A percentile compares a stretch with the other conserved stretches of the same genome.
Evolutionary conservation across 2,329 filamentous ascomycete genomes (phyloP).

Genomic region (Plenodomus lindquistii): DNA sequence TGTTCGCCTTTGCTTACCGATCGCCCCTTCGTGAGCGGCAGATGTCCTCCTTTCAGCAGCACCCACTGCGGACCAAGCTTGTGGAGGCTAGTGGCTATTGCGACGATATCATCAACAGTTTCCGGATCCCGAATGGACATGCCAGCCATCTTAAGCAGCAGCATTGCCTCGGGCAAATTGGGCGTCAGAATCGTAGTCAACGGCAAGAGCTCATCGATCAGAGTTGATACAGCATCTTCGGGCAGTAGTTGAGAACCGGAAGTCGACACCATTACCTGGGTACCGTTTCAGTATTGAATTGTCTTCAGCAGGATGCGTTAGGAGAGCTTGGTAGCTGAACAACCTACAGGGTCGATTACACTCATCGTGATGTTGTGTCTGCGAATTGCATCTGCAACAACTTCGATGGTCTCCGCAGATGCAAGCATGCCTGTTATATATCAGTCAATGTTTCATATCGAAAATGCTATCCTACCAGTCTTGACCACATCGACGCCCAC

Average conservation of each 20-base stretch:
- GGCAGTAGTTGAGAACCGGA: conserved; percentile 74
- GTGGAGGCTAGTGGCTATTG: conserved; percentile 68
- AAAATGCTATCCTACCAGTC: conserved; percentile 64
- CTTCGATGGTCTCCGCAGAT: conserved; percentile 68
- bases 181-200: conserved; percentile 72
- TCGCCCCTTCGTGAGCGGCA: conserved; percentile 71
- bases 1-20: conserved; percentile 60
- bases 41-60: conserved; percentile 86
- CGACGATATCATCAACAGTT: conserved; percentile 67
- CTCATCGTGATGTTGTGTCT: conserved; percentile 61
- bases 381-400: conserved; percentile 67
- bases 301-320: neutral
- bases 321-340: neutral
- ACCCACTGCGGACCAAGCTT: conserved; percentile 76
- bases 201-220: conserved; percentile 66
- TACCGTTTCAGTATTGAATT: neutral
- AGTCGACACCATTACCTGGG: conserved; percentile 83
- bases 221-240: conserved; percentile 62
- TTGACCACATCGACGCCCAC: conserved; percentile 89
- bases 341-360: conserved; percentile 74
- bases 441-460: conserved; percentile 5
- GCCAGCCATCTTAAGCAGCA: conserved; percentile 63
- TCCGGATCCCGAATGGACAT: conserved; percentile 53
- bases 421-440: conserved; percentile 73
- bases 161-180: conserved; percentile 74